Evolutionary conservation across 345 rosid species (phyloP), one percentile per base, ranked within the genome.

Genomic region (Aquilaria malaccensis): DNA sequence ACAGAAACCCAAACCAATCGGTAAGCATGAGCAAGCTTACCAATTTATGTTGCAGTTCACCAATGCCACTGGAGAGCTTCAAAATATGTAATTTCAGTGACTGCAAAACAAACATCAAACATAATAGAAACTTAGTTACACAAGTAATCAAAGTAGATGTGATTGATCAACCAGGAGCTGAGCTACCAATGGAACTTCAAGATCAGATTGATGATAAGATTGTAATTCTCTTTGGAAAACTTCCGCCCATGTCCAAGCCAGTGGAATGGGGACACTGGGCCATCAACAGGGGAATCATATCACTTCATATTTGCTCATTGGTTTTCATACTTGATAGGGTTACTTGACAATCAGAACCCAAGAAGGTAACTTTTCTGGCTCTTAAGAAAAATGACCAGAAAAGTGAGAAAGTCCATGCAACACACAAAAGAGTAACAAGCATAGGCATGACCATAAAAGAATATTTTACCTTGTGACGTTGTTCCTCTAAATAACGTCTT

Each of bases 41-140:
- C 91, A 89, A 55, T 46, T 80, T 79, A 60, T 62, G 79, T 68
- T 86, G 78, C 77, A 85, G 58, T 48, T 79, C 76, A 37, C 85
- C 84, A 61, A 89, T 74, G 74, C 80, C 85, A 67, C 61, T 77
- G 52, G 83, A 70, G 66, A 89, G 96, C 85, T 80, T 77, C 82
- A 89, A 68, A 60, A 93, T 86, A 78, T 93, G 90, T 65, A 87
- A 88, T 75, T 93, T 89, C 84, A 93, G 58, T 67, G 96, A 87
- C 98, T 93, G 87, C 83, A 77, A 41, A 62, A 22, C 22, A 22
- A 22, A 22, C 22, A 22, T 22, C 22, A 22, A 22, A 22, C 22
- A 22, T 22, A 22, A 22, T 22, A 22, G 22, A 22, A 22, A 22
- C 22, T 22, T 22, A 22, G 22, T 22, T 22, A 22, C 22, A 22